Percentiles rank a stretch among this genome's conserved stretches.
phyloP scores from a whole-genome alignment of 306 rosid genomes.

The Mucuna pruriens region DNA sequence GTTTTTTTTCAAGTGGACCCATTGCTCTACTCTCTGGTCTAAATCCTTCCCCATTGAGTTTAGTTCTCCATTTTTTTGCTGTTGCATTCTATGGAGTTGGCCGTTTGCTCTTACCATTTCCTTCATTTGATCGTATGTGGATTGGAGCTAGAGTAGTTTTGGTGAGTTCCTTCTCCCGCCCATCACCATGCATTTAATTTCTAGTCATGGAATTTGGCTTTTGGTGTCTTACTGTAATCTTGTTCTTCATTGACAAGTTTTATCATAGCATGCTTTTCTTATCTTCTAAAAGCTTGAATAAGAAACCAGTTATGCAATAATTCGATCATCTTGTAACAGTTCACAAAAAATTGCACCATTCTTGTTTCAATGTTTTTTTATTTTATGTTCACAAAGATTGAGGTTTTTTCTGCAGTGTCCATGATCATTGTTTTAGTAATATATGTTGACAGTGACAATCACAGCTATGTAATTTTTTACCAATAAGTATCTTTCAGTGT shows the following conservation, averaged over 20 bases:
- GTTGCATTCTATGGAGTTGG: constrained; percentile 72
- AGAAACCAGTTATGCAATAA: neutral
- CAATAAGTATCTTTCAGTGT: constrained; percentile 40
- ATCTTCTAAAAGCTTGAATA: neutral
- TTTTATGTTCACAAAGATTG: neutral
- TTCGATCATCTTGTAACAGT: neutral
- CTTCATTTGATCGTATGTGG: constrained; percentile 61
- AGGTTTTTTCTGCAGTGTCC: neutral
- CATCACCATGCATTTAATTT: neutral
- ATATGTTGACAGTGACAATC: neutral
- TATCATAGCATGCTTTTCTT: neutral
- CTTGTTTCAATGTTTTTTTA: neutral
- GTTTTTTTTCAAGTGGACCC: constrained; percentile 51
- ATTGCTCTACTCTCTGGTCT: constrained; percentile 66
- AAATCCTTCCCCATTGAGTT: constrained; percentile 60
- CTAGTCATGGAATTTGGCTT: neutral
- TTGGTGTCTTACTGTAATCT: neutral
- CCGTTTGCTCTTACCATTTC: constrained; percentile 68
- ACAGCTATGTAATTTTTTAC: neutral
- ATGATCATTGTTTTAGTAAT: neutral
- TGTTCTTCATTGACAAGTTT: neutral
- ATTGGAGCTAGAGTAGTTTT: constrained; percentile 61
- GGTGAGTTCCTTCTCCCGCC: constrained; percentile 48
- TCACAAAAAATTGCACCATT: neutral
- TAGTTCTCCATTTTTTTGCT: constrained; percentile 74